These are phyloP conservation scores for Limnomonas spitsbergensis DNA, from an alignment of 139 green algal species.

Conservation along the genomic window DNA sequence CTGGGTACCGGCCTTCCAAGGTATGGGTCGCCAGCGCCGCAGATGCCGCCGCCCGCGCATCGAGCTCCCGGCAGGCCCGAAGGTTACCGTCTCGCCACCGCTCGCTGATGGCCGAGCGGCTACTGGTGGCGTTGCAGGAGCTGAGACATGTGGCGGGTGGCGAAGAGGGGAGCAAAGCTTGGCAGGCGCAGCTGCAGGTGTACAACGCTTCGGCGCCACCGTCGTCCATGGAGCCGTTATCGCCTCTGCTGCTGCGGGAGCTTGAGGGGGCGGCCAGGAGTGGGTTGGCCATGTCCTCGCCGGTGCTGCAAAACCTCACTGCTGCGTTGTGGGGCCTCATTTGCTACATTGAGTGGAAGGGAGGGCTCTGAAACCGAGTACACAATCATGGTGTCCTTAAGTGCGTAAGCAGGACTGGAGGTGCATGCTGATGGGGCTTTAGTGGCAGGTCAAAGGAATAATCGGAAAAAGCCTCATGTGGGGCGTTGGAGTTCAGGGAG, in stretches of 20 bases:
- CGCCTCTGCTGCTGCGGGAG: neutral
- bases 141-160: neutral
- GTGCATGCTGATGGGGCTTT: too few relatives aligned
- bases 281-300: neutral
- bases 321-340: neutral
- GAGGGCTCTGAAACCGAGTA: neutral
- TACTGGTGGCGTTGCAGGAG: slow-evolving; percentile 7
- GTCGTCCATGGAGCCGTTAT: neutral
- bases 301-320: neutral
- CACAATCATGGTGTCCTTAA: too few relatives aligned
- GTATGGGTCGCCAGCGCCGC: neutral
- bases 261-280: neutral
- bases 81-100: neutral
- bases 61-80: neutral
- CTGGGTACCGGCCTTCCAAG: neutral
- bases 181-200: neutral
- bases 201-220: neutral
- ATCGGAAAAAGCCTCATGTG: too few relatives aligned
- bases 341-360: neutral
- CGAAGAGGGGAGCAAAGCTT: neutral
- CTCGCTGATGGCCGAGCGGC: neutral
- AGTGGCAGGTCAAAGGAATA: too few relatives aligned
- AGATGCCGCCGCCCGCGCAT: neutral
- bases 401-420: too few relatives aligned
- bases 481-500: too few relatives aligned